These are phyloP conservation scores for Termitomyces sp. DNA, from an alignment of 768 basidiomycete genomes.

Conservation along the genomic window DNA sequence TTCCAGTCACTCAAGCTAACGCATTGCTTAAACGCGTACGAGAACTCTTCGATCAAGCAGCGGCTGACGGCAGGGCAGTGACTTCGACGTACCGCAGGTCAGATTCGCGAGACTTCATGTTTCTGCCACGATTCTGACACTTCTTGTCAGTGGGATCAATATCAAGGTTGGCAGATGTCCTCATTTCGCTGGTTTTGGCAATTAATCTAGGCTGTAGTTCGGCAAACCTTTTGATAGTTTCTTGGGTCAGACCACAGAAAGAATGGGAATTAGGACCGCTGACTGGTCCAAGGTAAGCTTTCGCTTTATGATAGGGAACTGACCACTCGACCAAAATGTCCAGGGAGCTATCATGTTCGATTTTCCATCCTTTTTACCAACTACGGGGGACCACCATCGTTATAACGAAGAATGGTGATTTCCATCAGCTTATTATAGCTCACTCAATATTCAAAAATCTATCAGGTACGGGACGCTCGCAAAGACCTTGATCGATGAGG, in stretches of 20 bases:
- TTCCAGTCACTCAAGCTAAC: constrained; percentile 29
- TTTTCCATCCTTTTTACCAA: constrained; percentile 32
- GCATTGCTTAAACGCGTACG: constrained; percentile 29
- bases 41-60: constrained; percentile 31
- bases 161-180: constrained; percentile 1
- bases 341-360: constrained; percentile 39
- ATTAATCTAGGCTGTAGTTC: constrained; percentile 21
- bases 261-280: constrained; percentile 25
- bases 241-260: constrained; percentile 33
- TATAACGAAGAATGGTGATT: constrained; percentile 32
- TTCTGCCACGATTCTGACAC: neutral
- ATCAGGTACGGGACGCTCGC: constrained; percentile 18
- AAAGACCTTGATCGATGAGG: constrained; percentile 31
- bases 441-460: neutral
- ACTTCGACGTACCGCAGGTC: constrained; percentile 34
- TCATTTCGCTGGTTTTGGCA: neutral
- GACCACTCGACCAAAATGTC: neutral
- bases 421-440: neutral
- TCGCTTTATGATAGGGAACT: neutral
- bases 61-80: constrained; percentile 30
- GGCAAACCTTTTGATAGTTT: constrained; percentile 34
- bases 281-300: constrained; percentile 33
- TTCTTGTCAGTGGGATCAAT: neutral
- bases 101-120: neutral
- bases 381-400: constrained; percentile 29